Conservation (phyloP, 768 basidiomycete genomes). For the Tulasnella sp. region DNA sequence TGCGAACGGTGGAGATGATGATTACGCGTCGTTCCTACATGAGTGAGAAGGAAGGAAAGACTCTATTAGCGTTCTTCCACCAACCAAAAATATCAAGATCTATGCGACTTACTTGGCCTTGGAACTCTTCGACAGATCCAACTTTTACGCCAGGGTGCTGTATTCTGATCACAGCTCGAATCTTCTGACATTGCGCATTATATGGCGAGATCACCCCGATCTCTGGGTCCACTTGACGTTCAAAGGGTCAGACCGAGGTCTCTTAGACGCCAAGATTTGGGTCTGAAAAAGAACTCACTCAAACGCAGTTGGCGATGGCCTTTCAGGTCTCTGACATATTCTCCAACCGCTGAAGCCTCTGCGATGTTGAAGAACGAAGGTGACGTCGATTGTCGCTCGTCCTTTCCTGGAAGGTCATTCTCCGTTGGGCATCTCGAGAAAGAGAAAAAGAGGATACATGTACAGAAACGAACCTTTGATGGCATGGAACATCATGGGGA, state of each 20-base stretch:
- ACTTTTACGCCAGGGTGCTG: slow-evolving; percentile 7
- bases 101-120: slow-evolving; percentile 5
- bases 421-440: too few relatives aligned
- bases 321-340: slow-evolving; percentile 10
- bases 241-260: neutral
- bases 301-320: neutral
- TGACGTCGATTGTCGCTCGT: slow-evolving; percentile 3
- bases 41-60: neutral
- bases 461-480: slow-evolving; percentile 16
- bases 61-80: neutral
- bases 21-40: slow-evolving; percentile 18
- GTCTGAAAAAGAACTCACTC: neutral
- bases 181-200: slow-evolving; percentile 3
- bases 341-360: slow-evolving; percentile 9
- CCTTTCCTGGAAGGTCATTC: neutral
- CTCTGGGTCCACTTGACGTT: neutral
- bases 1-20: slow-evolving; percentile 19
- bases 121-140: slow-evolving; percentile 11
- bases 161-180: neutral
- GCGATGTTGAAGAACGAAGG: slow-evolving; percentile 17
- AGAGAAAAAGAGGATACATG: too few relatives aligned
- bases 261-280: neutral
- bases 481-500: slow-evolving; percentile 30
- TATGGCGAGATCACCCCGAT: slow-evolving; percentile 14
- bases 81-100: neutral